Conservation (phyloP, 176 grass and related monocot genomes). For the Ananas comosus region DNA sequence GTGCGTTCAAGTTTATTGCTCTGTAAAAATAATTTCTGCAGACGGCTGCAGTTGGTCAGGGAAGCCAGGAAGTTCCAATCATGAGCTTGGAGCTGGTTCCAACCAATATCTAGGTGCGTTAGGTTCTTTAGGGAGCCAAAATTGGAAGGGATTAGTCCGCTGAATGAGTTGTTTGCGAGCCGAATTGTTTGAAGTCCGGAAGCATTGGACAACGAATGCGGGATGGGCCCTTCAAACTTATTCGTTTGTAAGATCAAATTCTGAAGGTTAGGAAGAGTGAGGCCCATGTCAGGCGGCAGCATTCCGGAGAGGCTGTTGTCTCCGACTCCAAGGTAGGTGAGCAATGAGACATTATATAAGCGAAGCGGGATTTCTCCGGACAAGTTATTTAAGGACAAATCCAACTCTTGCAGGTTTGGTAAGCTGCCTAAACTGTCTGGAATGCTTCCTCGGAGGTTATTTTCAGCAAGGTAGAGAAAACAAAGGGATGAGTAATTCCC, state of each 20-base stretch:
- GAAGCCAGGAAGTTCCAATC: conserved; percentile 29
- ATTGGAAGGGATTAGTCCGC: conserved; percentile 18
- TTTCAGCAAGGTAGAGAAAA: conserved; percentile 18
- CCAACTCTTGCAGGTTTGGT: conserved; percentile 1
- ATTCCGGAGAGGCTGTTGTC: conserved; percentile 21
- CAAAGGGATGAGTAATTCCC: conserved; percentile 31
- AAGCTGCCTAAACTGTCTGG: conserved; percentile 29
- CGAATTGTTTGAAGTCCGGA: conserved; percentile 22
- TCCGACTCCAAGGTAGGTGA: conserved; percentile 23
- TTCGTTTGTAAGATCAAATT: conserved; percentile 16
- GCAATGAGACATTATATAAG: conserved; percentile 35
- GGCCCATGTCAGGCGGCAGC: conserved; percentile 31
- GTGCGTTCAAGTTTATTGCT: conserved; percentile 32
- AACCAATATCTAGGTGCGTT: conserved; percentile 3
- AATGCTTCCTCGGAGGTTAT: conserved; percentile 34
- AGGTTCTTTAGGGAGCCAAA: conserved; percentile 24
- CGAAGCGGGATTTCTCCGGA: conserved; percentile 16
- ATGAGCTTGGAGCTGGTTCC: conserved; percentile 34
- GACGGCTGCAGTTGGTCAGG: conserved; percentile 25
- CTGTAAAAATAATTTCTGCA: conserved; percentile 17
- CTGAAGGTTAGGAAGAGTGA: conserved; percentile 27
- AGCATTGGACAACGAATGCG: conserved; percentile 29
- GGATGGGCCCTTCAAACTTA: conserved; percentile 17
- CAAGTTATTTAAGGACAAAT: conserved; percentile 31
- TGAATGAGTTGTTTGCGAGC: conserved; percentile 21